A percentile compares a stretch with the other conserved stretches of the same genome.
Conservation (phyloP, 2,329 filamentous ascomycete genomes). For the Hypoxylon sp. region DNA sequence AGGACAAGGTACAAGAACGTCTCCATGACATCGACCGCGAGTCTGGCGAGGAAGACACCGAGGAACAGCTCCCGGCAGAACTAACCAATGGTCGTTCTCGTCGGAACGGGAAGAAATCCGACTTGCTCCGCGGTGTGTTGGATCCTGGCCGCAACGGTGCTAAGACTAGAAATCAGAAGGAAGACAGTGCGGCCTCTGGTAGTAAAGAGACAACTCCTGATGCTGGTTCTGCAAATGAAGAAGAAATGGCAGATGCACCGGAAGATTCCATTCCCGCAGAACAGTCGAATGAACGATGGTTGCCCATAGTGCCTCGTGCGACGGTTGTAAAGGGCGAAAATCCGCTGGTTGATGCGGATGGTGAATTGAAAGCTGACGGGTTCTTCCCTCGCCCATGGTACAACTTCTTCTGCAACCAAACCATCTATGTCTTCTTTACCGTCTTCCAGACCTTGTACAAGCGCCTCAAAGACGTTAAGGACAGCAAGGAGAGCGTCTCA, state of each 20-base stretch:
- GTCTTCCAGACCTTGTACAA: constrained; percentile 93
- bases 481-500: constrained; percentile 79
- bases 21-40: constrained; percentile 78
- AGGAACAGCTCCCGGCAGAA: constrained; percentile 79
- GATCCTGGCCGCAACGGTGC: constrained; percentile 82
- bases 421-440: constrained; percentile 94
- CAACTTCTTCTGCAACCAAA: constrained; percentile 92
- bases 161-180: constrained; percentile 79
- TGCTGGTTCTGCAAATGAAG: constrained; percentile 81
- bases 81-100: constrained; percentile 77
- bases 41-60: constrained; percentile 82
- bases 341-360: constrained; percentile 70
- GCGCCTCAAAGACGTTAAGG: constrained; percentile 86
- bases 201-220: constrained; percentile 94
- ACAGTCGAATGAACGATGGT: constrained; percentile 74
- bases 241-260: constrained; percentile 76
- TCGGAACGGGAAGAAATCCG: constrained; percentile 82
- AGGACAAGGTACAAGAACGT: constrained; percentile 76
- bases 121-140: constrained; percentile 87
- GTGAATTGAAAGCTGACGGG: constrained; percentile 80
- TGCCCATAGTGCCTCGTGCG: constrained; percentile 73
- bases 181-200: constrained; percentile 81
- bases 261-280: constrained; percentile 74
- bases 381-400: constrained; percentile 85
- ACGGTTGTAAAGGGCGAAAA: constrained; percentile 69